phyloP scores from a whole-genome alignment of 2,329 filamentous ascomycete genomes.

The Fusarium pininemorale region DNA sequence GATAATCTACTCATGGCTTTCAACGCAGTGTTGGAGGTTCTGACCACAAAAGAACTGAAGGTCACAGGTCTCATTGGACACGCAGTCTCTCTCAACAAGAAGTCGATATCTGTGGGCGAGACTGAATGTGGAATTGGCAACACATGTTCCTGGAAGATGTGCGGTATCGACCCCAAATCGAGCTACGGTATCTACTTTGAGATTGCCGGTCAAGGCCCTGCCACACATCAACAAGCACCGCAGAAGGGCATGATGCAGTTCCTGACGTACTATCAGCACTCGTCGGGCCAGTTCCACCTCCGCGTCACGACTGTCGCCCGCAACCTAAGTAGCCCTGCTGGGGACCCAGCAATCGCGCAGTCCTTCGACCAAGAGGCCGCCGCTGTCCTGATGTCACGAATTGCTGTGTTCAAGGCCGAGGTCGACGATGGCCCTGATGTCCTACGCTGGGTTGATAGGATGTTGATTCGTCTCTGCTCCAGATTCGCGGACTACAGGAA shows the following conservation, averaged over 20 bases:
- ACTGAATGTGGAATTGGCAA: conserved; percentile 98
- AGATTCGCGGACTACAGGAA: conserved; percentile 98
- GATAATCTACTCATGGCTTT: conserved; percentile 98
- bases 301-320: conserved; percentile 93
- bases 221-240: conserved; percentile 83
- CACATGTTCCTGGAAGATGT: conserved; percentile 99
- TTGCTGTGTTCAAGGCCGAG: conserved; percentile 98
- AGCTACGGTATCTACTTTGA: conserved; percentile 99
- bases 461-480: conserved; percentile 96
- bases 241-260: conserved; percentile 98
- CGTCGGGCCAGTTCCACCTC: conserved; percentile 94
- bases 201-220: conserved; percentile 91
- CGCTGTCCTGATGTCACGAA: conserved; percentile 97
- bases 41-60: conserved; percentile 98
- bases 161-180: conserved; percentile 90
- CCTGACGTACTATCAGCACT: conserved; percentile 98
- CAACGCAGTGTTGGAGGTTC: conserved; percentile 92
- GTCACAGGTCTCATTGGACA: conserved; percentile 97
- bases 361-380: conserved; percentile 99
- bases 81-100: conserved; percentile 96
- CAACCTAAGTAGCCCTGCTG: conserved; percentile 90
- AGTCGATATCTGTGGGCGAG: conserved; percentile 95
- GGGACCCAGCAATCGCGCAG: conserved; percentile 93
- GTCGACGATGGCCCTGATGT: conserved; percentile 99
- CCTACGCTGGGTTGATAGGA: conserved; percentile 95